These are phyloP conservation scores for Aspergillus egyptiacus DNA, from an alignment of 495 filamentous ascomycete genomes.

Conservation along the genomic window DNA sequence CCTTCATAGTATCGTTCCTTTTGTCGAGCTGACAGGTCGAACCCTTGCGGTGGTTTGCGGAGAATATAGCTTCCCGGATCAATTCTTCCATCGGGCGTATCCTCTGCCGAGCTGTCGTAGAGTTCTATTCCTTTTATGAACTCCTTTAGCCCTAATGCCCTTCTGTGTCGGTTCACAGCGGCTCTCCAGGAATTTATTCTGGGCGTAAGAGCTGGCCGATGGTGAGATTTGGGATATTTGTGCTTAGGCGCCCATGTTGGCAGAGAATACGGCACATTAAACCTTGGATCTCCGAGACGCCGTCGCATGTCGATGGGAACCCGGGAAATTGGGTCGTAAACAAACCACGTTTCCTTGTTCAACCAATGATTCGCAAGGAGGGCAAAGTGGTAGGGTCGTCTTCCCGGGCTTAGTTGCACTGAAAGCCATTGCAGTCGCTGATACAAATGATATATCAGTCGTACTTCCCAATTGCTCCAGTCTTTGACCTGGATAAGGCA, in stretches of 20 bases:
- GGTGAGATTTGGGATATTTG: slow-evolving; percentile 24
- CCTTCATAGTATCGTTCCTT: slow-evolving; percentile 38
- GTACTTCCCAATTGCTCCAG: slow-evolving; percentile 35
- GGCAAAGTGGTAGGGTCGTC: slow-evolving; percentile 39
- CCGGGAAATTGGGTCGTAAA: slow-evolving; percentile 36
- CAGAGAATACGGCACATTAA: slow-evolving; percentile 28
- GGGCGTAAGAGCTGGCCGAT: slow-evolving; percentile 21
- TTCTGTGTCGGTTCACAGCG: slow-evolving; percentile 32
- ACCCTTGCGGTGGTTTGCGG: slow-evolving; percentile 39
- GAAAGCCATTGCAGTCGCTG: slow-evolving; percentile 37
- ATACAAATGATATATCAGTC: slow-evolving; percentile 30
- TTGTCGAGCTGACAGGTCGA: slow-evolving; percentile 32
- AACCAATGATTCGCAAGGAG: slow-evolving; percentile 42
- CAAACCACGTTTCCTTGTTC: slow-evolving; percentile 37
- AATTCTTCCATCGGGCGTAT: slow-evolving; percentile 35
- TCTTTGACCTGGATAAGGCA: background rate
- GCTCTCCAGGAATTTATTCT: slow-evolving; percentile 39
- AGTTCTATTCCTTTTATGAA: slow-evolving; percentile 25
- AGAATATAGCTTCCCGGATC: slow-evolving; percentile 40
- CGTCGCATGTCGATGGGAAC: slow-evolving; percentile 30
- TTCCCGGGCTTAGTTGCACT: slow-evolving; percentile 35
- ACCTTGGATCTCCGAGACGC: slow-evolving; percentile 34
- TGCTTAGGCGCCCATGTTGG: slow-evolving; percentile 16
- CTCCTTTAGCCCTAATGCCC: slow-evolving; percentile 22
- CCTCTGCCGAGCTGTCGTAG: slow-evolving; percentile 35